Base-by-base conservation (phyloP, 1,284 basidiomycete genomes). In the Apiotrichum akiyoshidainum region DNA sequence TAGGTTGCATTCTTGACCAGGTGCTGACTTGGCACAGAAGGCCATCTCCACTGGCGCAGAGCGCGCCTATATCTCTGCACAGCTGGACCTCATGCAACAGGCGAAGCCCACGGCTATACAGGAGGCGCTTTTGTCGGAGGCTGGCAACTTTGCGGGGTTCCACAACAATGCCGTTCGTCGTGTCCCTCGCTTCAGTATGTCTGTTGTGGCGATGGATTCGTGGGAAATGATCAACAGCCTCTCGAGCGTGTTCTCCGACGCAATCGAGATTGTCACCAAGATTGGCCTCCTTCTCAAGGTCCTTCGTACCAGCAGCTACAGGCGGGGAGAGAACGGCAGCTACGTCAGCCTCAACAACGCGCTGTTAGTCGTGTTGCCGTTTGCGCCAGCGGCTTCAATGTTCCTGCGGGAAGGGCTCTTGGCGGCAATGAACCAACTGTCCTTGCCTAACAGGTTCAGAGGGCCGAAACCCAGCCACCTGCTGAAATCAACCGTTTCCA, bases 41-140 rank as follows among this genome's bases (percentile, higher is more conserved):
- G 26, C 26, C 26, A 31, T 31, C 26, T 31, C 26, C 26, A 31
- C 26, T 3, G 26, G 26, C 46, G 83, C 90, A 66, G 88, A 90
- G 74, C 84, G 85, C 65, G 82, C 85, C 57, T 89, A 89, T 72
- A 81, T 92, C 71, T 82, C 85, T 62, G 85, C 87, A 63, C 84
- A 88, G 59, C 80, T 92, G 26, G 84, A 84, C 45, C 82, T 91
- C 56, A 88, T 90, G 67, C 82, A 89, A 42, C 88, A 88, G 54
- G 86, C 87, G 7, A 80, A 90, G 50, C 81, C 85, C 50, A 86
- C 89, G 67, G 86, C 88, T 41, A 73, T 80, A 60, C 80, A 87
- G 21, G 83, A 85, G 55, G 87, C 89, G 65, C 82, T 90, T 35
- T 80, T 91, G n/a, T 84, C 87, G 64, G 89, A 92, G 76, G 89